Evolutionary conservation across 78 protist genomes (phyloP), one percentile per base, ranked within the genome.

Genomic region (Blattamonas nauphoetae): DNA sequence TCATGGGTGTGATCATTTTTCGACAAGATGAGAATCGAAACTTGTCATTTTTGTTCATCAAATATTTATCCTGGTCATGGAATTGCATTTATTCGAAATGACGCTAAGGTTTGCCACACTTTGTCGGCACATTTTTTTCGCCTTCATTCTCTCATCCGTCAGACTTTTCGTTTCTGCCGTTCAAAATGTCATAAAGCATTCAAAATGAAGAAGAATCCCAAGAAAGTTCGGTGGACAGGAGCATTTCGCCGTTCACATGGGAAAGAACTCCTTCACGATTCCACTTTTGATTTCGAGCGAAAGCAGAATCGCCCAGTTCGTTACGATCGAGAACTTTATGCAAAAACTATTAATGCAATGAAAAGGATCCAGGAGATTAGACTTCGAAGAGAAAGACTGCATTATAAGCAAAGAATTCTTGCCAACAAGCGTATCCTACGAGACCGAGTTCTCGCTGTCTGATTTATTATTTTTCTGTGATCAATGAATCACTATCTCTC

Each of bases 21-120:
- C n/a, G n/a, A n/a, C n/a, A n/a, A 6, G 4, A 89, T 92, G 93
- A 33, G 94, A 3, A 82, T 92, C 38, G 91, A 91, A 44, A 88
- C 78, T 44, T 93, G 99, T 91, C 96, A 81, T 43, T 95, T 95
- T 95, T 97, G 99, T 92, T 90, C 93, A 41, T 79, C 90, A 38
- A 91, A 94, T 1, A 81, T 94, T 6, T 98, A 98, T 88, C 99
- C 99, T 1, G 99, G 99, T 3, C 98, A 96, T 86, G 99, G 99
- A 45, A 86, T 87, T 35, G 78, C 55, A 34, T 98, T 97, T 64
- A 97, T 98, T 46, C 94, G 99, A 46, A 98, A 98, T 34, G 99
- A 98, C 85, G 86, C 92, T 42, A 96, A 97, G 88, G 95, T 95
- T 3, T 0, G 71, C 81, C 55, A 42, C 6, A 38, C 4, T 84